Percentiles rank a stretch among this genome's conserved stretches.
These are phyloP conservation scores for Globisporangium irregulare DNA, from an alignment of 352 stramenopile genomes.

Conservation along the genomic window DNA sequence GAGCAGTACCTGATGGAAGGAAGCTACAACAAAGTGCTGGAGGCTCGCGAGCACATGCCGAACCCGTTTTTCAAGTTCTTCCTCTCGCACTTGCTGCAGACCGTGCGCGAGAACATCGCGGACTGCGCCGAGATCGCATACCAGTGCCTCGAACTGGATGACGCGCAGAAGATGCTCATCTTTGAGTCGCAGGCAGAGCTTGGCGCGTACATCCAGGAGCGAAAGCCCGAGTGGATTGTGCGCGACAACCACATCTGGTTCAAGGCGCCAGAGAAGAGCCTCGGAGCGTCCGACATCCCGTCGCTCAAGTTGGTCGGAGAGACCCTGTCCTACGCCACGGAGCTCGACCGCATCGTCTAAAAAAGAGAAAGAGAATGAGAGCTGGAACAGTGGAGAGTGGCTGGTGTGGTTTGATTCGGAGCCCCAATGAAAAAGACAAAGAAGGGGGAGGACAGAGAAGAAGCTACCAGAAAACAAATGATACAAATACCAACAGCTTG, in stretches of 20 bases:
- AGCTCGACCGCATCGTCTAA: conserved; percentile 93
- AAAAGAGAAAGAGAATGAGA: not conserved
- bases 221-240: conserved; percentile 90
- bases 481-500: not conserved
- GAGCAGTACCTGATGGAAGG: conserved; percentile 93
- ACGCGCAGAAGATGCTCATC: conserved; percentile 93
- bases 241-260: conserved; percentile 87
- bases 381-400: not conserved
- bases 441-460: not conserved
- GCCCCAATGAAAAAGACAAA: not conserved
- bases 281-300: conserved; percentile 90
- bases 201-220: conserved; percentile 82
- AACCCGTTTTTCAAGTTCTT: conserved; percentile 94
- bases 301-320: conserved; percentile 93
- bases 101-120: conserved; percentile 94
- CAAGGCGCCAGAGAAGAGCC: conserved; percentile 84
- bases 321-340: conserved; percentile 94
- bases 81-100: conserved; percentile 91
- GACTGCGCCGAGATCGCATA: conserved; percentile 95
- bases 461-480: not conserved
- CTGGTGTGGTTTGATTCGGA: not conserved
- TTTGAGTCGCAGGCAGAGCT: conserved; percentile 84
- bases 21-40: conserved; percentile 93
- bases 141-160: conserved; percentile 79
- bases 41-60: conserved; percentile 85